Base-by-base conservation (phyloP, 2,329 filamentous ascomycete species). In the Exserohilum turcica region DNA sequence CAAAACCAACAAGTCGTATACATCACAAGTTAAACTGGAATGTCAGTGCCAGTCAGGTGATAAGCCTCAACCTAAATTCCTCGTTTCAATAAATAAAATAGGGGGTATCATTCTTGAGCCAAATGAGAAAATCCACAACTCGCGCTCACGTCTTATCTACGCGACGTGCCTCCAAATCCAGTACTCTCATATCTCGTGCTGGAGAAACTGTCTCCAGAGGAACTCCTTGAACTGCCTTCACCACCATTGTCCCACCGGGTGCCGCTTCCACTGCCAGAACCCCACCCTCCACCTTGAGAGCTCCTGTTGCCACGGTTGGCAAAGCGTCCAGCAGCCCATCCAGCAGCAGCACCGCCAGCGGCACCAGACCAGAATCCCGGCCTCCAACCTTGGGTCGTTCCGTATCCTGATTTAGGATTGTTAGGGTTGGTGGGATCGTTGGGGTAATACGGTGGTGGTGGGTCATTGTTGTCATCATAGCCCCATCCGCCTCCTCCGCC, bases 351-450 rank as follows among this genome's bases (percentile, higher is more conserved):
- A 38, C 89, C 90, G 13, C 83, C 82, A 0, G 83, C 80, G n/a
- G 84, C 75, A 16, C 88, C 89, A 15, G 79, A 83, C 88, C 88
- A 92, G 74, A 92, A 91, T 1, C 89, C 89, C 5, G 89, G 88
- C 43, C 81, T 80, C 87, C 88, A 91, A 1, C 79, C 79, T 56
- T 83, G 56, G 12, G 55, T 65, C 2, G 60, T 56, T 8, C 64
- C 63, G 36, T 69, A 65, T 43, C 54, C 52, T 36, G 57, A 48
- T 59, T 65, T 38, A 43, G 60, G 53, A 53, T 55, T 60, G n/a
- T 19, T 43, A 12, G 50, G 59, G 3, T 67, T 33, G 59, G 74
- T 43, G 18, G 49, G 59, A 2, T 67, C 38, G 58, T 76, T 52
- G 6, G 64, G 68, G 35, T 65, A 75, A 42, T 81, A 82, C 7